Conservation (phyloP, 805 yeast genomes). For the Yamadazyma ubonensis region DNA sequence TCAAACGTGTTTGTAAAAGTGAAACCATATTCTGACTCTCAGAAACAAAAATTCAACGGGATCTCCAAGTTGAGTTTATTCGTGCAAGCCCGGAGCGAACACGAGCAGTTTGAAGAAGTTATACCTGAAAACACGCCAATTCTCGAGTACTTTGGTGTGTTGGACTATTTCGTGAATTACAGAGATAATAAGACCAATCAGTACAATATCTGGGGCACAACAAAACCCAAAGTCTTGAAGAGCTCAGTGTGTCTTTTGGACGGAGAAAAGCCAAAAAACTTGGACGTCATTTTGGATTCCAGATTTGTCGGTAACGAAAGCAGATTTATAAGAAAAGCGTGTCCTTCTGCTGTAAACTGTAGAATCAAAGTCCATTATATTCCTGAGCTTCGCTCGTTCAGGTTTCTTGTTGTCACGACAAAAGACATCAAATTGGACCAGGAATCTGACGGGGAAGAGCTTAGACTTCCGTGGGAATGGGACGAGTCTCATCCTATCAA, state of each 20-base stretch:
- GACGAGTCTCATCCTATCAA: slow-evolving; percentile 73
- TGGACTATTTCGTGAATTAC: slow-evolving; percentile 65
- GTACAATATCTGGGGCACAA: slow-evolving; percentile 71
- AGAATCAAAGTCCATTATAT: slow-evolving; percentile 50
- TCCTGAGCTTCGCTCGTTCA: slow-evolving; percentile 39
- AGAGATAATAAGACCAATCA: slow-evolving; percentile 68
- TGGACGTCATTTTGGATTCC: slow-evolving; percentile 74
- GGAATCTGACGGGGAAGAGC: slow-evolving; percentile 57
- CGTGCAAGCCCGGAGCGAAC: slow-evolving; percentile 20
- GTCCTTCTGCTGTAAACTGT: slow-evolving; percentile 66
- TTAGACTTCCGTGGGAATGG: slow-evolving; percentile 89
- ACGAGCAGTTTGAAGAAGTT: slow-evolving; percentile 10
- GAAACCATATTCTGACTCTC: slow-evolving; percentile 57
- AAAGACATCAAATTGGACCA: slow-evolving; percentile 44
- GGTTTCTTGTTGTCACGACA: slow-evolving; percentile 57
- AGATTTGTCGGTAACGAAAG: slow-evolving; percentile 74
- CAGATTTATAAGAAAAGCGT: slow-evolving; percentile 71
- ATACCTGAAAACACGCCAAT: slow-evolving; percentile 52
- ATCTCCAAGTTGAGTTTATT: slow-evolving; percentile 68
- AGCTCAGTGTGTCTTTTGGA: slow-evolving; percentile 11
- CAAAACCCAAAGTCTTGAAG: slow-evolving; percentile 41
- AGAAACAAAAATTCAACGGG: slow-evolving; percentile 62
- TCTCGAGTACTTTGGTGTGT: slow-evolving; percentile 69
- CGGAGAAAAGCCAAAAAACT: slow-evolving; percentile 9
- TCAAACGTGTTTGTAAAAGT: slow-evolving; percentile 44